Base-by-base conservation (phyloP, 2,329 filamentous ascomycete species). In the Trichophyton benhamiae region DNA sequence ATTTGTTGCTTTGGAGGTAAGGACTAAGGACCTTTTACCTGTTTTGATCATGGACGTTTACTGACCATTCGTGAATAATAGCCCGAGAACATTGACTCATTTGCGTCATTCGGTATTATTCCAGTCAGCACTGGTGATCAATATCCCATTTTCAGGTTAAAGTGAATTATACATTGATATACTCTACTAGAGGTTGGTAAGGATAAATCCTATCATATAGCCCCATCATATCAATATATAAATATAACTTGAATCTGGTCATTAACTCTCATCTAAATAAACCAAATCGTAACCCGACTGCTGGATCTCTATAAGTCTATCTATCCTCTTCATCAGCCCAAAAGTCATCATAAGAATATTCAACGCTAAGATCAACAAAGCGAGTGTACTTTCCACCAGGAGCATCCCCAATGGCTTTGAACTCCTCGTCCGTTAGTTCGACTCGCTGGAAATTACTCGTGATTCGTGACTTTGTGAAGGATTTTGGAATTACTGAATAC, bases 71-170 rank as follows among this genome's bases (percentile, higher is more conserved):
- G 22, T 13, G 13, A 7, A 55, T 17, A 20, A 36, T 60, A 60
- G 59, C 59, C 59, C 20, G 59, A 60, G 20, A 36, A 60, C n/a
- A 60, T 60, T 13, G 59, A 60, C 33, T 60, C 59, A 1, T 60
- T 48, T 44, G 59, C 49, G 13, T 60, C 59, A n/a, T 60, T 60
- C 20, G 36, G 36, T 17, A 41, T 60, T n/a, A 60, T 60, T 15
- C 46, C 59, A n/a, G 25, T 60, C 20, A 49, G 17, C 25, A 49
- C n/a, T 11, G 59, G 48, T 15, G 59, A 60, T 42, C 44, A 60
- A 33, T 60, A 60, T 22, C 59, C 59, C 11, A 55, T 60, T 42
- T 60, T 55, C 49, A 55, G 49, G 3, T 36, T 55, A 9, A n/a
- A 17, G 3, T 55, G 3, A 55, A 36, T 3, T n/a, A 55, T 49